phyloP scores from a whole-genome alignment of 495 filamentous ascomycete species.

The Talaromyces stipitatus region DNA sequence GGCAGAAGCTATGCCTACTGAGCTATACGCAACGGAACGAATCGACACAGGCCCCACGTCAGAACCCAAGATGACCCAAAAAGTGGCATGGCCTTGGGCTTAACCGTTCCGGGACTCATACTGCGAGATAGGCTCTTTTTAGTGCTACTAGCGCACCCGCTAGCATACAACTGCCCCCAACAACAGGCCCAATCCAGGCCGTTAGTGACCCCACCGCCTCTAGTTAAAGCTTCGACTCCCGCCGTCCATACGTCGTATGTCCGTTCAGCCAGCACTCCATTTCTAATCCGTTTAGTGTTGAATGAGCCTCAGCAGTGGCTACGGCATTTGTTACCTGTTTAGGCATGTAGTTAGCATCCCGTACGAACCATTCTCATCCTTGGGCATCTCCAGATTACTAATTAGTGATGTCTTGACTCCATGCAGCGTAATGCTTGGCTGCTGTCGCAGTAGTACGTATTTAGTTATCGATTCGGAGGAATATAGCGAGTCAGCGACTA shows the following conservation, averaged over 20 bases:
- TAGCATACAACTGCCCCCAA: too few relatives aligned
- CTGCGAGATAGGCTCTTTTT: slow-evolving; percentile 2
- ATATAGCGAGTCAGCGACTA: too few relatives aligned
- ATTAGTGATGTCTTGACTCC: background rate
- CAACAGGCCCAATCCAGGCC: background rate
- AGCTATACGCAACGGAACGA: background rate
- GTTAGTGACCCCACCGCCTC: background rate
- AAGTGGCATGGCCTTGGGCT: background rate
- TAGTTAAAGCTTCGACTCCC: background rate
- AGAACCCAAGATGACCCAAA: background rate
- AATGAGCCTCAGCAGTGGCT: background rate
- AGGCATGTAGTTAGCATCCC: too few relatives aligned
- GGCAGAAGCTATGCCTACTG: background rate
- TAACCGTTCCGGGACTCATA: background rate
- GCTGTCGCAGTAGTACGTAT: background rate
- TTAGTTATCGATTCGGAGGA: background rate
- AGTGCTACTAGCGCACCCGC: background rate
- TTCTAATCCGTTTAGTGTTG: background rate
- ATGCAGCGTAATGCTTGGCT: background rate
- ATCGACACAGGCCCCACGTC: background rate
- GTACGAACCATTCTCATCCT: too few relatives aligned
- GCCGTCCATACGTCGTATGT: background rate
- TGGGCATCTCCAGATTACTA: background rate
- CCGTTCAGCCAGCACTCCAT: background rate
- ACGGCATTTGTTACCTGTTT: background rate